phyloP scores from a whole-genome alignment of 345 rosid species.

The Isatis tinctoria region DNA sequence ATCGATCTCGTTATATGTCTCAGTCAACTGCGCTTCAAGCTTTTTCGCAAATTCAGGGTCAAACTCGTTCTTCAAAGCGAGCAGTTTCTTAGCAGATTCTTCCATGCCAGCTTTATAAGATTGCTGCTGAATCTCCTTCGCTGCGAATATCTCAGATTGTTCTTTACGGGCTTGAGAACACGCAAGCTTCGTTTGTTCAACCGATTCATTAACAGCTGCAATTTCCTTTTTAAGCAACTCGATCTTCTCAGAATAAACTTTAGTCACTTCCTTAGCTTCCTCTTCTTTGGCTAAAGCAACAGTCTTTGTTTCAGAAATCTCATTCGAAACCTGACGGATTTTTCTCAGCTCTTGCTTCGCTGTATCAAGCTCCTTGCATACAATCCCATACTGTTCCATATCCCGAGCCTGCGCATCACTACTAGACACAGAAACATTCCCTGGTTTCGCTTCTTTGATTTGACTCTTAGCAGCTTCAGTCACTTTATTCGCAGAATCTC shows the following conservation, averaged over 20 bases:
- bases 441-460: constrained; percentile 51
- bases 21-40: constrained; percentile 62
- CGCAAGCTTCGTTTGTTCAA: constrained; percentile 79
- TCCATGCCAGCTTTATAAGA: constrained; percentile 61
- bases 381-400: constrained; percentile 52
- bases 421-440: constrained; percentile 34
- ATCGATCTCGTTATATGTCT: constrained; percentile 56
- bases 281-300: constrained; percentile 56
- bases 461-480: constrained; percentile 65
- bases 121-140: constrained; percentile 60
- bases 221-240: constrained; percentile 72
- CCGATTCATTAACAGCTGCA: constrained; percentile 63
- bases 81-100: constrained; percentile 56
- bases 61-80: constrained; percentile 53
- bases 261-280: constrained; percentile 58
- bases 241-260: constrained; percentile 64
- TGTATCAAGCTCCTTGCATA: constrained; percentile 60
- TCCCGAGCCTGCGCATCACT: constrained; percentile 49
- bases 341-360: constrained; percentile 77
- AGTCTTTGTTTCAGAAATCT: constrained; percentile 48
- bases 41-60: constrained; percentile 61
- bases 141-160: constrained; percentile 62
- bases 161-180: constrained; percentile 62
- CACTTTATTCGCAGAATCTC: constrained; percentile 52
- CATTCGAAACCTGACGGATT: constrained; percentile 59